Percentiles rank a stretch among this genome's conserved stretches.
These are phyloP conservation scores for Trifolium dubium DNA, from an alignment of 306 rosid genomes.

Conservation along the genomic window DNA sequence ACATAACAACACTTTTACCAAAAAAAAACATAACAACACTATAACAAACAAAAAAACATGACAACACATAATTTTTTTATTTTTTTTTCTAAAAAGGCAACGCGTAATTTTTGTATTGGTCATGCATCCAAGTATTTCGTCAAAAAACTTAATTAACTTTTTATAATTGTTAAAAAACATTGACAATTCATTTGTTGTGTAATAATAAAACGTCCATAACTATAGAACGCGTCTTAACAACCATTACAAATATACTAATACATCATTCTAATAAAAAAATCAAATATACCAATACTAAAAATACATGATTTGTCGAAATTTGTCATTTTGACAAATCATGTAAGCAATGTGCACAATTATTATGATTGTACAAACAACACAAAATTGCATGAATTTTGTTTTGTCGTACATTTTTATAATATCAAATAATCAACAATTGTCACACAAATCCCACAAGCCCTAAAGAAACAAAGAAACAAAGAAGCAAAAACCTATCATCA, in stretches of 20 bases:
- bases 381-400: slow-evolving; percentile 1
- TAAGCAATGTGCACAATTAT: slow-evolving; percentile 5
- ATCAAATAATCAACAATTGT: slow-evolving; percentile 1
- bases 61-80: too few species aligned
- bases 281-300: slow-evolving; percentile 16
- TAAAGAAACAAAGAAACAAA: neutral
- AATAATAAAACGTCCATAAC: neutral
- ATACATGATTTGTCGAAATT: neutral
- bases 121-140: too few species aligned
- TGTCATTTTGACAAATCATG: slow-evolving; percentile 1
- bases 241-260: slow-evolving; percentile 32
- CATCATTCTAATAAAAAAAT: neutral
- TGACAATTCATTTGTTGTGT: too few species aligned
- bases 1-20: too few species aligned
- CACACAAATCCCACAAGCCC: neutral
- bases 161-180: too few species aligned
- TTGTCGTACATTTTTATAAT: neutral
- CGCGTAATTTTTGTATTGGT: too few species aligned
- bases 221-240: slow-evolving; percentile 17
- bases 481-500: neutral
- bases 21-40: too few species aligned
- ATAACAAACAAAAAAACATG: too few species aligned
- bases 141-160: too few species aligned
- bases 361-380: slow-evolving; percentile 5
- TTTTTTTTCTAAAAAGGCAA: too few species aligned